Base-by-base conservation (phyloP, 345 rosid genomes). In the Clarkia xantiana region DNA sequence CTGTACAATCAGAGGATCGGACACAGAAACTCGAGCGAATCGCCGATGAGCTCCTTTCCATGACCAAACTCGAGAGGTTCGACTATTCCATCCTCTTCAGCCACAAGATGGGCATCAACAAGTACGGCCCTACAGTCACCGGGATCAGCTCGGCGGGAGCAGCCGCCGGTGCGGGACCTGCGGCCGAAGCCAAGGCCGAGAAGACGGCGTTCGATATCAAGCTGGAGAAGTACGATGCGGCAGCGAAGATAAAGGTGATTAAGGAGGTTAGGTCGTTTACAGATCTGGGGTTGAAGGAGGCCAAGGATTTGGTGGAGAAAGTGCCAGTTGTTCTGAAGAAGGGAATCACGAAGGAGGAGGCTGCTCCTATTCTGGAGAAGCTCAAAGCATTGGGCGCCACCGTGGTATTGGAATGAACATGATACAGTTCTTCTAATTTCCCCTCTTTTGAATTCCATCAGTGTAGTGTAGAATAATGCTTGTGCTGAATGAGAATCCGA, bases 301-400 rank as follows among this genome's bases (percentile, higher is more conserved):
- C 73, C 19, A 72, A 72, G 53, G 71, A 68, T 12, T 65, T 72
- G 38, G 71, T 72, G 1, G 73, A 72, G 68, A 72, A 68, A 60
- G 66, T 42, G 11, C 73, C 70, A 3, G 62, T 40, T 13, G 42
- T 64, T 47, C 62, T 72, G 19, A 72, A 72, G 50, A 64, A 72
- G 46, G 76, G 76, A 10, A 62, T 68, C 50, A 58, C 77, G 11
- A 72, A 65, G 61, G 77, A 72, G 49, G 77, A 68, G 55, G 77
- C 68, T 18, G 58, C 53, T 43, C 51, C 39, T 11, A 61, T 65
- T 4, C 53, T 68, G 9, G 77, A 68, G 68, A 72, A 68, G 67
- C 51, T 72, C 9, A 72, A 68, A 50, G 71, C 77, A 20, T 70
- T 70, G 13, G 77, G 71, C 10, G 73, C 68, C 15, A 63, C 59